phyloP scores from a whole-genome alignment of 148 eudicot species.

The Cornus kousa region DNA sequence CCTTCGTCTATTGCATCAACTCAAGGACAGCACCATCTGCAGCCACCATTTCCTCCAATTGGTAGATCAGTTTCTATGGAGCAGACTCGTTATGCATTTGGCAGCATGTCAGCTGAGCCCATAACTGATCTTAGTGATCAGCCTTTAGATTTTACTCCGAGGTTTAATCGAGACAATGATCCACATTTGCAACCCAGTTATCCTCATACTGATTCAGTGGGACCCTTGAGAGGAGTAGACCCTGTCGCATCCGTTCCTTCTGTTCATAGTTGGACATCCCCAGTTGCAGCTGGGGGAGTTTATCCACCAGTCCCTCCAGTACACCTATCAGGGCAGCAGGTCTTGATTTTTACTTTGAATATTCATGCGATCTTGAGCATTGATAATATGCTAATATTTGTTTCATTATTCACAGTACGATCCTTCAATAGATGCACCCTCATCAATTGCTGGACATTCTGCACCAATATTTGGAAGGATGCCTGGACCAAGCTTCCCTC shows the following conservation, averaged over 20 bases:
- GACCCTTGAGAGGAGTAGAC: conserved; percentile 37
- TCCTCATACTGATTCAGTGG: conserved; percentile 43
- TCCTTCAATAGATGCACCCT: conserved; percentile 47
- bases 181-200: conserved; percentile 42
- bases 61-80: conserved; percentile 42
- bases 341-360: conserved; percentile 25
- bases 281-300: conserved; percentile 47
- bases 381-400: conserved; percentile 15
- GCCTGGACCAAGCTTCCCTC: conserved; percentile 57
- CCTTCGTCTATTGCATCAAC: conserved; percentile 29
- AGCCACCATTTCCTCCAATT: conserved; percentile 38
- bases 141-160: conserved; percentile 69
- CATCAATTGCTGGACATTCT: conserved; percentile 60
- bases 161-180: conserved; percentile 55
- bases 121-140: conserved; percentile 53
- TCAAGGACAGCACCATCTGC: conserved; percentile 42
- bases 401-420: conserved; percentile 52
- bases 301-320: conserved; percentile 62
- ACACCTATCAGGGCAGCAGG: conserved; percentile 61
- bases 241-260: conserved; percentile 40
- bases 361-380: conserved; percentile 1
- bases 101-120: conserved; percentile 41
- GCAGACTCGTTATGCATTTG: conserved; percentile 42
- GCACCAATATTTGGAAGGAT: conserved; percentile 58
- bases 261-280: conserved; percentile 55